phyloP scores from a whole-genome alignment of 306 rosid genomes.

The Malus fusca region DNA sequence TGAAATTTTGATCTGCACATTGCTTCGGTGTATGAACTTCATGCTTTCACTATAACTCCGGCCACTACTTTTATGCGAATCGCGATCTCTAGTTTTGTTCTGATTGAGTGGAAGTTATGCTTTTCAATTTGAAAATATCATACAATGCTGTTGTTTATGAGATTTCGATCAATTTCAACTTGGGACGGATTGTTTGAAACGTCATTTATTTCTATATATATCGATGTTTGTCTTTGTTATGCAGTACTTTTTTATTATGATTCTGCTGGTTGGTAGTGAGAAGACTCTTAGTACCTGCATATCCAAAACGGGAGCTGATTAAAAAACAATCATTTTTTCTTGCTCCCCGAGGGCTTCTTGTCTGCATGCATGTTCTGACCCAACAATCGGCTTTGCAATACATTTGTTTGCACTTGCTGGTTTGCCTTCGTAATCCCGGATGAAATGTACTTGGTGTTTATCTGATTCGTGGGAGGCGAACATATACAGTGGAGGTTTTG shows the following conservation, averaged over 20 bases:
- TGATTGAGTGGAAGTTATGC: background rate
- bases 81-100: background rate
- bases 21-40: background rate
- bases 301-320: too few species aligned
- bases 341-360: background rate
- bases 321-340: too few species aligned
- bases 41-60: background rate
- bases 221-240: background rate
- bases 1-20: background rate
- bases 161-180: background rate
- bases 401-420: background rate
- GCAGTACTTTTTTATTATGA: background rate
- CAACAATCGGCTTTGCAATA: background rate
- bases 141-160: background rate
- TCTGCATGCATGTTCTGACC: background rate
- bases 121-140: background rate
- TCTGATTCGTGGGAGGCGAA: slow-evolving; percentile 34
- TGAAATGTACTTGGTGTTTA: slow-evolving; percentile 24
- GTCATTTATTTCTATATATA: background rate
- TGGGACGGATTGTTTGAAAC: background rate
- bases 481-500: slow-evolving; percentile 4
- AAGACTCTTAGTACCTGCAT: too few species aligned
- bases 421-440: slow-evolving; percentile 48
- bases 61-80: background rate
- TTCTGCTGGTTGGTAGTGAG: too few species aligned